Percentiles rank a stretch among this genome's conserved stretches.
Evolutionary conservation across 2,329 filamentous ascomycete species (phyloP).

Genomic region (Polychaeton citri): DNA sequence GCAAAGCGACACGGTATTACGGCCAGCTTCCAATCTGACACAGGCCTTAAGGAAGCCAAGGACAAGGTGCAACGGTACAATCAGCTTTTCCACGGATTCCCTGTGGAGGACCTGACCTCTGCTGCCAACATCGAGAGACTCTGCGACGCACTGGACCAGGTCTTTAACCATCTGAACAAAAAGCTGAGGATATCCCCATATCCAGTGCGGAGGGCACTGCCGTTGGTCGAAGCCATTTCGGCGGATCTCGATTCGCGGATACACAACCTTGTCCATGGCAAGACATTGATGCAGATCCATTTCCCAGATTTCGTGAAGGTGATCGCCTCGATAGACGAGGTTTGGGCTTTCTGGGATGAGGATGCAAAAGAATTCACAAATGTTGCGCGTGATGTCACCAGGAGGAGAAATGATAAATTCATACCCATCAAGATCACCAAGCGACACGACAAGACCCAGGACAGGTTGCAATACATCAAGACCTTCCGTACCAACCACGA

Average conservation of each 20-base stretch:
- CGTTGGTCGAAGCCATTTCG: constrained; percentile 94
- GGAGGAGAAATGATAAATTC: constrained; percentile 91
- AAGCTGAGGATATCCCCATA: constrained; percentile 95
- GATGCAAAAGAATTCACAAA: constrained; percentile 97
- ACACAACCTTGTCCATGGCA: constrained; percentile 73
- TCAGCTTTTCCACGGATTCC: constrained; percentile 95
- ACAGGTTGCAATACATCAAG: constrained; percentile 81
- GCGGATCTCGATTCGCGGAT: constrained; percentile 78
- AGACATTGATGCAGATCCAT: constrained; percentile 79
- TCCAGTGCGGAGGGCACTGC: constrained; percentile 77
- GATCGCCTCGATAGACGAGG: constrained; percentile 69
- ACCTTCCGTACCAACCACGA: constrained; percentile 97
- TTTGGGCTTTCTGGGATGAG: constrained; percentile 90
- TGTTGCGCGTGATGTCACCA: constrained; percentile 85
- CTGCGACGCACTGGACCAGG: constrained; percentile 74
- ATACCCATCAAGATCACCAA: constrained; percentile 94
- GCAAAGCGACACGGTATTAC: constrained; percentile 97
- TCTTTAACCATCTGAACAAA: constrained; percentile 93
- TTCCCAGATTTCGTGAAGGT: constrained; percentile 79
- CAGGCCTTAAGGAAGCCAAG: constrained; percentile 86
- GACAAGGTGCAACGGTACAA: constrained; percentile 98
- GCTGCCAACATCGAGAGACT: constrained; percentile 81
- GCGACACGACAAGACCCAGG: constrained; percentile 77
- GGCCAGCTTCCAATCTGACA: constrained; percentile 92
- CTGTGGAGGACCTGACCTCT: constrained; percentile 84